phyloP scores from a whole-genome alignment of 2,329 filamentous ascomycete genomes.

The Elsinoe australis region DNA sequence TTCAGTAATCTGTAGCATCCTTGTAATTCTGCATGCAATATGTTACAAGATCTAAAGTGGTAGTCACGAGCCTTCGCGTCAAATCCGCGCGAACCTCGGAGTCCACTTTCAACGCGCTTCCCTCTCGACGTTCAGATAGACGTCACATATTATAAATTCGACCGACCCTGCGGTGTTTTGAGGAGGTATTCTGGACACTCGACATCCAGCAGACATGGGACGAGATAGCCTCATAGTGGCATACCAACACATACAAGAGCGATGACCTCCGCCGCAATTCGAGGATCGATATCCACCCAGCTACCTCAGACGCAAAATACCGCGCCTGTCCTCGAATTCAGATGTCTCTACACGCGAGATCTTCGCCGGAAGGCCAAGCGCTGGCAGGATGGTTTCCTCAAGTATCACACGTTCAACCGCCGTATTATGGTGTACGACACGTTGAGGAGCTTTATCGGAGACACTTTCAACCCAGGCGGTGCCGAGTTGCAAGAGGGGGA shows the following conservation, averaged over 20 bases:
- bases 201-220: background rate
- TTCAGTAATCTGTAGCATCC: too few relatives aligned
- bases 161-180: too few relatives aligned
- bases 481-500: conserved; percentile 70
- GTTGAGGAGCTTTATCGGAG: conserved; percentile 70
- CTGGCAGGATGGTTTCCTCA: conserved; percentile 87
- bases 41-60: background rate
- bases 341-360: conserved; percentile 82
- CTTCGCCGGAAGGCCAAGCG: conserved; percentile 78
- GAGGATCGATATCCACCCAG: conserved; percentile 31
- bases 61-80: conserved; percentile 10
- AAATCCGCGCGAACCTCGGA: conserved; percentile 7
- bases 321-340: conserved; percentile 70
- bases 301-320: conserved; percentile 53
- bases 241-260: too few relatives aligned
- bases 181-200: background rate
- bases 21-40: too few relatives aligned
- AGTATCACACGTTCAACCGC: conserved; percentile 85
- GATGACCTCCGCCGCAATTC: conserved; percentile 31
- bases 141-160: too few relatives aligned
- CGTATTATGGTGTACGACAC: conserved; percentile 86
- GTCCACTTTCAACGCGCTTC: background rate
- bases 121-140: background rate
- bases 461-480: conserved; percentile 69
- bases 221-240: too few relatives aligned